A percentile compares a stretch with the other conserved stretches of the same genome.
Evolutionary conservation across 805 yeast genomes (phyloP).

Genomic region (Metschnikowia gelsemii): DNA sequence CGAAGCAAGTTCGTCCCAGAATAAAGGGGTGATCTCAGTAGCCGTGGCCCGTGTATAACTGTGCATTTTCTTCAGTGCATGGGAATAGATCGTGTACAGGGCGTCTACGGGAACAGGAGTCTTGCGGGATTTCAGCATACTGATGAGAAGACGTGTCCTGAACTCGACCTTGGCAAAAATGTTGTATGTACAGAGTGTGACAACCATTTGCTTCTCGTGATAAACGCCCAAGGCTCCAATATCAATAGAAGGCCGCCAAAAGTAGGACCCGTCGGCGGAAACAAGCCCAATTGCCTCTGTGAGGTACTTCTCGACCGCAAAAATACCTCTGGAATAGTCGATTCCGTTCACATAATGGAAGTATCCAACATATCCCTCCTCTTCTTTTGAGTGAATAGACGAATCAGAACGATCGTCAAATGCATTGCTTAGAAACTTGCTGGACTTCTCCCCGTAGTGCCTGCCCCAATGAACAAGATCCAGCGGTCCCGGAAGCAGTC

Average conservation of each 20-base stretch:
- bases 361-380: conserved; percentile 41
- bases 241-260: conserved; percentile 17
- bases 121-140: conserved; percentile 8
- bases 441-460: conserved; percentile 32
- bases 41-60: conserved; percentile 20
- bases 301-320: conserved; percentile 32
- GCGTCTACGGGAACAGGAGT: conserved; percentile 12
- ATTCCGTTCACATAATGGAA: conserved; percentile 42
- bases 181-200: conserved; percentile 70
- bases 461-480: conserved; percentile 41
- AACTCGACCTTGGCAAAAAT: conserved; percentile 72
- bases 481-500: conserved; percentile 32
- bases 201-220: conserved; percentile 32
- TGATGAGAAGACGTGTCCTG: conserved; percentile 55
- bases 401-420: conserved; percentile 21
- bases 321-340: conserved; percentile 20
- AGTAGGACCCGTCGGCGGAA: conserved; percentile 16
- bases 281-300: conserved; percentile 28
- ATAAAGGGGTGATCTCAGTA: conserved; percentile 13
- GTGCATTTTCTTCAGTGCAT: conserved; percentile 11
- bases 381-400: conserved; percentile 21
- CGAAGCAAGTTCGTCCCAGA: conserved; percentile 65
- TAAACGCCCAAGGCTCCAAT: conserved; percentile 7
- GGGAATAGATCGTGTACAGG: conserved; percentile 12
- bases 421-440: conserved; percentile 28